These are phyloP conservation scores for Pseudodiploospora longispora DNA, from an alignment of 2,329 filamentous ascomycete genomes.

Conservation along the genomic window DNA sequence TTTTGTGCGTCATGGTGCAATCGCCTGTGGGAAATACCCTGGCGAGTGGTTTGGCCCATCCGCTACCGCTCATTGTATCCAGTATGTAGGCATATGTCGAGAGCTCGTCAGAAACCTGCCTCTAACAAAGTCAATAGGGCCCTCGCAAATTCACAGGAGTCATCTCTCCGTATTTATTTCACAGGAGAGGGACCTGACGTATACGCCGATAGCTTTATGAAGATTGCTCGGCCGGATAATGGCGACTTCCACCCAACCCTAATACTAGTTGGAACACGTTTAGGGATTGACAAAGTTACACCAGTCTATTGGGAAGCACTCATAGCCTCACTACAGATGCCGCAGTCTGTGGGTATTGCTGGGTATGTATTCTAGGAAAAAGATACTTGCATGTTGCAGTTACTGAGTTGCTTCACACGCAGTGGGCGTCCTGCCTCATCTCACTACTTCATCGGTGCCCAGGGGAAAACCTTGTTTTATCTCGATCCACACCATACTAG, in stretches of 20 bases:
- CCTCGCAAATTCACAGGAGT: conserved; percentile 58
- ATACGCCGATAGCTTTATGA: conserved; percentile 81
- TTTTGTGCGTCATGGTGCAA: conserved; percentile 82
- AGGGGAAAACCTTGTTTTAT: conserved; percentile 78
- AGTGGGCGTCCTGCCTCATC: conserved; percentile 90
- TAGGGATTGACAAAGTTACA: conserved; percentile 92
- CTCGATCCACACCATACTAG: conserved; percentile 88
- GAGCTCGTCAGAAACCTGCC: neutral
- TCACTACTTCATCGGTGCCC: conserved; percentile 52
- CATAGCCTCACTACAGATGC: conserved; percentile 73
- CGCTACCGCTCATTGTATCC: conserved; percentile 86
- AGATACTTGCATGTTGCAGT: neutral
- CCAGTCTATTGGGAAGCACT: conserved; percentile 94
- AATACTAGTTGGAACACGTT: conserved; percentile 76
- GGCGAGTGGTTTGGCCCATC: conserved; percentile 99
- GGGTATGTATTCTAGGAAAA: conserved; percentile 49
- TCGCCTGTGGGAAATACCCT: conserved; percentile 84
- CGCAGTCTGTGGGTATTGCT: conserved; percentile 91
- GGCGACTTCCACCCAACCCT: conserved; percentile 71
- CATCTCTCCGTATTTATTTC: conserved; percentile 71
- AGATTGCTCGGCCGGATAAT: conserved; percentile 61
- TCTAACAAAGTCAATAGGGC: conserved; percentile 45
- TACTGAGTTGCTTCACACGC: conserved; percentile 7
- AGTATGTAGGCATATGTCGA: conserved; percentile 47
- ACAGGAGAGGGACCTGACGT: conserved; percentile 87